A percentile compares a stretch with the other conserved stretches of the same genome.
Conservation (phyloP, 495 filamentous ascomycete genomes). For the Aspergillus affinis region DNA sequence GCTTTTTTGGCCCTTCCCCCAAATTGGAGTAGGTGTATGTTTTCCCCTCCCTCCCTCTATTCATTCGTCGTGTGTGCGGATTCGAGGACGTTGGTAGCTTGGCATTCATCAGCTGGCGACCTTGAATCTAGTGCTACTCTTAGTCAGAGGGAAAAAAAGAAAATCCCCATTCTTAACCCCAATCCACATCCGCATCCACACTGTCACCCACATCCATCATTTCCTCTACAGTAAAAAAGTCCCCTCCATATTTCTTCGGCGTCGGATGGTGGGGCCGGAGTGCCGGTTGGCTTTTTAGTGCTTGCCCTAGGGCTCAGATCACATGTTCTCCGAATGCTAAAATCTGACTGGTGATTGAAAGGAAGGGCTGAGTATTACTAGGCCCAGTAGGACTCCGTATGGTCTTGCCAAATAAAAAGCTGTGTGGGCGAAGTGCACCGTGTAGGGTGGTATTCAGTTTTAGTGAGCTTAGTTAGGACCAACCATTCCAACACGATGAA, state of each 20-base stretch:
- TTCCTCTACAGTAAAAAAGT: background rate
- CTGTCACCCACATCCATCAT: no score
- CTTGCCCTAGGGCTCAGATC: conserved; percentile 22
- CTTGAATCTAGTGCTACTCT: background rate
- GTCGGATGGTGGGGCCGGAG: conserved; percentile 42
- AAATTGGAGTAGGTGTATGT: background rate
- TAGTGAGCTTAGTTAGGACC: background rate
- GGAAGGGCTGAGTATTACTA: background rate
- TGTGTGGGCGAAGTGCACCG: background rate
- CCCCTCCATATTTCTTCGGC: conserved; percentile 6
- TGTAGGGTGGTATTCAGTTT: background rate
- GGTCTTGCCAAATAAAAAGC: background rate
- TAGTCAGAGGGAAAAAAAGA: background rate
- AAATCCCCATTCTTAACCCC: no score
- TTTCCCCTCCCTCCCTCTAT: no score
- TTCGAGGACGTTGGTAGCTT: background rate
- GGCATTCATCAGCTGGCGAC: background rate
- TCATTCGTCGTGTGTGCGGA: background rate
- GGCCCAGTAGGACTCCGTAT: background rate
- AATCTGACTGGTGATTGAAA: conserved; percentile 14
- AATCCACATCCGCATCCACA: no score
- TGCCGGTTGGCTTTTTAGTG: conserved; percentile 17
- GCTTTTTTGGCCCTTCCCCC: background rate
- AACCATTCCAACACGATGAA: no score
- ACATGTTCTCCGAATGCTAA: conserved; percentile 21